Conservation (phyloP, 2,329 filamentous ascomycete genomes). For the Pseudocercospora macadamiae region DNA sequence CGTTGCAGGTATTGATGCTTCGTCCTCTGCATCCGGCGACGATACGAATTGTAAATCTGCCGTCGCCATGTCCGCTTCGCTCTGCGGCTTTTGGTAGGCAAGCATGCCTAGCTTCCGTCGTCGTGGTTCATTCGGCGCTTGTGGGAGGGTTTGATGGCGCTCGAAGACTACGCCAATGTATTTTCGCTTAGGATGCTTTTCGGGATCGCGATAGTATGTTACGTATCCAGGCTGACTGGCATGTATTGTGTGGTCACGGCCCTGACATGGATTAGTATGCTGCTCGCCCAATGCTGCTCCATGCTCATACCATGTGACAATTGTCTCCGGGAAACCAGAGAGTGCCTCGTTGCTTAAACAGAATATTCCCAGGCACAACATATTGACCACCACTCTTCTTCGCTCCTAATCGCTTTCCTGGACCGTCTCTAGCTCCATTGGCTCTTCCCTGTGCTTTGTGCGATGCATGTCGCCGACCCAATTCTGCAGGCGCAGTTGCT, state of each 20-base stretch:
- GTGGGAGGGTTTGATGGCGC: slow-evolving; percentile 77
- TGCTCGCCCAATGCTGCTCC: neutral
- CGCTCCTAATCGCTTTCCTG: slow-evolving; percentile 86
- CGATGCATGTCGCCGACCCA: slow-evolving; percentile 56
- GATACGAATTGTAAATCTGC: slow-evolving; percentile 23
- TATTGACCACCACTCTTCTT: slow-evolving; percentile 93
- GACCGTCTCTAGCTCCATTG: slow-evolving; percentile 70
- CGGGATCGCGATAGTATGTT: slow-evolving; percentile 91
- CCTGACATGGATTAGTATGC: slow-evolving; percentile 42
- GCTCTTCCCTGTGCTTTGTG: slow-evolving; percentile 68
- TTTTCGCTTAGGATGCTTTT: slow-evolving; percentile 79
- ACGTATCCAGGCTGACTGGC: slow-evolving; percentile 85
- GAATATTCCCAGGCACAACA: slow-evolving; percentile 94
- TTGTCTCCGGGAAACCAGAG: slow-evolving; percentile 96
- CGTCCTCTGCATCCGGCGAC: slow-evolving; percentile 18
- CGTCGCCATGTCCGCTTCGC: slow-evolving; percentile 12
- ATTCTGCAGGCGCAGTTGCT: slow-evolving; percentile 12
- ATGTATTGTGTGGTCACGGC: slow-evolving; percentile 95
- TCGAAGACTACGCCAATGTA: slow-evolving; percentile 94
- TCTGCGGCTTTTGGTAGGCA: slow-evolving; percentile 46
- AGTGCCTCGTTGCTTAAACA: slow-evolving; percentile 95
- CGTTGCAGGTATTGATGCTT: slow-evolving; percentile 26
- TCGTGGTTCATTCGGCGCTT: slow-evolving; percentile 72
- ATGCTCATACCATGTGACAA: slow-evolving; percentile 67
- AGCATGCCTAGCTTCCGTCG: slow-evolving; percentile 77